Conservation (phyloP, 2,329 filamentous ascomycete species). For the Ceratocystis colombiana region DNA sequence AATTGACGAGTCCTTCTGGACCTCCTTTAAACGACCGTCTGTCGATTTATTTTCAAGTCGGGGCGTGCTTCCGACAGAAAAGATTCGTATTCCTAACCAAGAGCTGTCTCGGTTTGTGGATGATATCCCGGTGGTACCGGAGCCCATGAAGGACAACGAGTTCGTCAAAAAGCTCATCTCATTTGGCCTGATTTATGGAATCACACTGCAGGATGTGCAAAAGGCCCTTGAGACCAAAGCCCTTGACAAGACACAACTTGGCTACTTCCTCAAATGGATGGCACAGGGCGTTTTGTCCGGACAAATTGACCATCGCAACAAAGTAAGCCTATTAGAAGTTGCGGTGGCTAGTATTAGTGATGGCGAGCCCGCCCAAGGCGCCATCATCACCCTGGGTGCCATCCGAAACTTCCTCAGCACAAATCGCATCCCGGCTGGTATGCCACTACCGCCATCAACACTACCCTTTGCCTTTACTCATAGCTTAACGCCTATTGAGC, state of each 20-base stretch:
- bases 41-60: slow-evolving; percentile 83
- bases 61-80: slow-evolving; percentile 73
- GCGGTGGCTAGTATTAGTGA: slow-evolving; percentile 62
- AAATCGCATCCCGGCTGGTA: slow-evolving; percentile 66
- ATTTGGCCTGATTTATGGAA: slow-evolving; percentile 75
- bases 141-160: slow-evolving; percentile 58
- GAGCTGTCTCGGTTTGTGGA: slow-evolving; percentile 64
- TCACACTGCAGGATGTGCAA: slow-evolving; percentile 78
- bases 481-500: slow-evolving; percentile 52
- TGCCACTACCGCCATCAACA: slow-evolving; percentile 71
- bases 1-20: slow-evolving; percentile 96
- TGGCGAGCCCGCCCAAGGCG: slow-evolving; percentile 48
- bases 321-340: slow-evolving; percentile 63
- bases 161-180: slow-evolving; percentile 75
- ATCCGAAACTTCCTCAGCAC: slow-evolving; percentile 66
- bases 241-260: slow-evolving; percentile 64
- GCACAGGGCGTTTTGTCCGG: slow-evolving; percentile 59
- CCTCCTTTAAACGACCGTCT: slow-evolving; percentile 66
- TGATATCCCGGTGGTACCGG: slow-evolving; percentile 75
- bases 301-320: slow-evolving; percentile 59
- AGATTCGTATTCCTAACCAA: slow-evolving; percentile 66
- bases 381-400: slow-evolving; percentile 65
- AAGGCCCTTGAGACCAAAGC: slow-evolving; percentile 73
- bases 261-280: slow-evolving; percentile 77
- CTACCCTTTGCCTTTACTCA: slow-evolving; percentile 79